phyloP scores from a whole-genome alignment of 2,329 filamentous ascomycete species.

The Aspergillus pseudonomiae region DNA sequence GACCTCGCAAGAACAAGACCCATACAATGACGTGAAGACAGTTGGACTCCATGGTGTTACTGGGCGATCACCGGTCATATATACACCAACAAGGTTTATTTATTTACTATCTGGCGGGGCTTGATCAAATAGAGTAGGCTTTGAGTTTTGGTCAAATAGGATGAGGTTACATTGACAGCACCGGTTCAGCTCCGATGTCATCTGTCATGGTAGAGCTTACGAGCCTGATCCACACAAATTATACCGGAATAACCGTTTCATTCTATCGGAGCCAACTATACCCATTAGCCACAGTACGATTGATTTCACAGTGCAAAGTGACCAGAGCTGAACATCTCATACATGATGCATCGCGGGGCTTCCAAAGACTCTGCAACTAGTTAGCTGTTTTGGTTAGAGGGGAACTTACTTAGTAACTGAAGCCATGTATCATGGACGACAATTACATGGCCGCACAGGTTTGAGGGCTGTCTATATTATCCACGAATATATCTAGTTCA shows the following conservation, averaged over 20 bases:
- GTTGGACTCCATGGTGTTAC: not conserved
- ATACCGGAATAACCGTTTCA: not conserved
- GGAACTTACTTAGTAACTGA: too few species aligned
- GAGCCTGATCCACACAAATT: not conserved
- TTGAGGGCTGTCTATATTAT: too few species aligned
- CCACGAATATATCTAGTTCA: too few species aligned
- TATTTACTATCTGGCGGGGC: not conserved
- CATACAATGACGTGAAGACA: not conserved
- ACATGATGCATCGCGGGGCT: too few species aligned
- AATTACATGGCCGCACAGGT: too few species aligned
- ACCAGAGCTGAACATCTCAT: too few species aligned
- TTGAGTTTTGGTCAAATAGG: not conserved
- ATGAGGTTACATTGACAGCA: not conserved
- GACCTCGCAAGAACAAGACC: not conserved
- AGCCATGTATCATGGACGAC: too few species aligned
- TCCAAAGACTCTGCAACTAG: not conserved
- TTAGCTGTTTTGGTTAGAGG: not conserved
- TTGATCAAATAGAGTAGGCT: not conserved
- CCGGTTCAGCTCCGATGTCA: not conserved
- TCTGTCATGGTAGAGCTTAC: not conserved
- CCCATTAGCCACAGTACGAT: not conserved
- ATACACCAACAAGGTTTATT: not conserved
- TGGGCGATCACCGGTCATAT: not conserved
- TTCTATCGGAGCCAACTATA: not conserved
- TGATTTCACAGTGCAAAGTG: not conserved